Conservation (phyloP, 2,329 filamentous ascomycete species). For the Fusarium anthophilum region DNA sequence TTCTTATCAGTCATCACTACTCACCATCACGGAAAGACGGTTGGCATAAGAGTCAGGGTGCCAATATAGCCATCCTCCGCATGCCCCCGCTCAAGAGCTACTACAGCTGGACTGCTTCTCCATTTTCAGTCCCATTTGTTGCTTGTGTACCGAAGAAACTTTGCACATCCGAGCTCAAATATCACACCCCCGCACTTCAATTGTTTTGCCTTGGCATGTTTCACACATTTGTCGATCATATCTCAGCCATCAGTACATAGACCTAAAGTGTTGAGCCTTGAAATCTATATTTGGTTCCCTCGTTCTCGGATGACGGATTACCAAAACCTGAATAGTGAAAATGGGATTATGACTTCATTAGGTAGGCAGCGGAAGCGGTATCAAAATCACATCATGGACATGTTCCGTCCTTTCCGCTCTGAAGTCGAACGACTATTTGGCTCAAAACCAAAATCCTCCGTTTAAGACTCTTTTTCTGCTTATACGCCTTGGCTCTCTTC, state of each 20-base stretch:
- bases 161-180: neutral
- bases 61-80: neutral
- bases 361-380: neutral
- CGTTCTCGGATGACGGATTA: neutral
- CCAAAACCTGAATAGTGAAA: neutral
- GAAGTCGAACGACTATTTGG: neutral
- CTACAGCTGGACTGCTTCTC: neutral
- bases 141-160: neutral
- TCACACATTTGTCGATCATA: neutral
- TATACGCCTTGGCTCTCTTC: neutral
- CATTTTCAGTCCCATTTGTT: neutral
- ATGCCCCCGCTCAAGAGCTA: neutral
- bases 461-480: neutral
- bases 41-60: neutral
- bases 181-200: neutral
- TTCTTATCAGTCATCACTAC: neutral
- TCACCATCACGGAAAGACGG: neutral
- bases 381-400: neutral
- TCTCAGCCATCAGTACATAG: neutral
- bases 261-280: neutral
- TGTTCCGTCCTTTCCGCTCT: neutral
- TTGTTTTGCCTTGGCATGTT: neutral
- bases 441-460: neutral
- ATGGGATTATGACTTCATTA: neutral
- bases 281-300: neutral